These are phyloP conservation scores for Cicer chorassanicum DNA, from an alignment of 306 rosid species.

Conservation along the genomic window DNA sequence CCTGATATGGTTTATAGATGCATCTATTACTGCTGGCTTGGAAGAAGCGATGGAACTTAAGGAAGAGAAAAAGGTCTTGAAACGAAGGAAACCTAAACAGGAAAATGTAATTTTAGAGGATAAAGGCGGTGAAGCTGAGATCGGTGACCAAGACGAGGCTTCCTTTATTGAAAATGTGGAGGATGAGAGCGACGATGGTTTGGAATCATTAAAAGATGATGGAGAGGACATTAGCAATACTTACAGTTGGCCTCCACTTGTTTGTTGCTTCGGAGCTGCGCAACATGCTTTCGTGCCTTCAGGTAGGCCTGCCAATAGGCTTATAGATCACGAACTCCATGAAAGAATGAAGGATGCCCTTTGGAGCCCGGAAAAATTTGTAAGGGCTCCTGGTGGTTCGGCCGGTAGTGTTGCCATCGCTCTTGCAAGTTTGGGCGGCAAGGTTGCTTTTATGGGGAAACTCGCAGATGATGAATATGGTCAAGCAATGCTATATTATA, in stretches of 20 bases:
- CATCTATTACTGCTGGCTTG: conserved; percentile 55
- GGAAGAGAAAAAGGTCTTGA: conserved; percentile 65
- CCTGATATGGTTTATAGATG: conserved; percentile 51
- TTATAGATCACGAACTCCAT: conserved; percentile 75
- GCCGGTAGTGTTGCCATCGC: conserved; percentile 91
- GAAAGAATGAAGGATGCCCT: conserved; percentile 70
- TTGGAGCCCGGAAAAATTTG: conserved; percentile 82
- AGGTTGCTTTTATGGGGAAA: conserved; percentile 97
- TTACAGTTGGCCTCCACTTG: conserved; percentile 97
- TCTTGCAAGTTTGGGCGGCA: conserved; percentile 89
- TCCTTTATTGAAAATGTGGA: conserved; percentile 53
- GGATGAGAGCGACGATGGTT: conserved; percentile 62
- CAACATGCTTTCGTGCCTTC: conserved; percentile 93
- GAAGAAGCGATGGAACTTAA: conserved; percentile 57
- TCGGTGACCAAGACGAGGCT: conserved; percentile 58
- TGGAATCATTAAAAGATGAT: conserved; percentile 58
- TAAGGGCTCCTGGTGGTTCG: conserved; percentile 85
- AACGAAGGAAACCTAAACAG: conserved; percentile 60
- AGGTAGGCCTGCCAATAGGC: conserved; percentile 86
- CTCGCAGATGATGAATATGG: conserved; percentile 90
- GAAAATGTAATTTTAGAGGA: conserved; percentile 50
- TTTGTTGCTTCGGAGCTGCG: conserved; percentile 94
- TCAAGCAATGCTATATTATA: conserved; percentile 73
- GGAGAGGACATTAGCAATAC: conserved; percentile 82
- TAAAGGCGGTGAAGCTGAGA: conserved; percentile 54